Evolutionary conservation across 345 rosid genomes (phyloP), one percentile per base, ranked within the genome.

Genomic region (Hevea brasiliensis): DNA sequence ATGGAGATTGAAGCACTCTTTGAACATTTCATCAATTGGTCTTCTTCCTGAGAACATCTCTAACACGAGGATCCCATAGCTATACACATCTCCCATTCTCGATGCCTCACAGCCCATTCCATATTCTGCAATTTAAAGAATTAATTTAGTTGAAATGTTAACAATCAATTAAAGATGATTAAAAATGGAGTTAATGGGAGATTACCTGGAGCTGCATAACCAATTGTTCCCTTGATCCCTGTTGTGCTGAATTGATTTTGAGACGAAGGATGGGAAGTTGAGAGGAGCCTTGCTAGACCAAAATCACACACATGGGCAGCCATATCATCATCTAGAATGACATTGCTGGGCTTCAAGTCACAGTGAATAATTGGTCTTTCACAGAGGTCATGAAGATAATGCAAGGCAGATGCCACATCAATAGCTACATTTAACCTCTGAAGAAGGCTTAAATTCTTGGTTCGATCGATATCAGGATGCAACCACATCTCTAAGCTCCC

Each of bases 131-230:
- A 29, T 26, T 61, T 27, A 71, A n/a, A n/a, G n/a, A n/a, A n/a
- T n/a, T n/a, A n/a, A n/a, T n/a, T n/a, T n/a, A n/a, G n/a, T n/a
- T n/a, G n/a, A n/a, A n/a, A n/a, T n/a, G n/a, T n/a, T n/a, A n/a
- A n/a, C n/a, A n/a, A n/a, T n/a, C n/a, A n/a, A n/a, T n/a, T n/a
- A n/a, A n/a, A n/a, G n/a, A n/a, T n/a, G n/a, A n/a, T n/a, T n/a
- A n/a, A n/a, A n/a, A n/a, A n/a, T n/a, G n/a, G n/a, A n/a, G n/a
- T n/a, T n/a, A n/a, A n/a, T n/a, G n/a, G n/a, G n/a, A n/a, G n/a
- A n/a, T n/a, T 42, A 65, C 79, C 79, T 70, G 75, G 79, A 13
- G 75, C 74, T 23, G 71, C 66, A 63, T 76, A 76, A 29, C 79
- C 79, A 24, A 76, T 48, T 0, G 79, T 76, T 65, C 79, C 74